Evolutionary conservation across 2,329 filamentous ascomycete species (phyloP).

Genomic region (Xylariomycetidae sp.): DNA sequence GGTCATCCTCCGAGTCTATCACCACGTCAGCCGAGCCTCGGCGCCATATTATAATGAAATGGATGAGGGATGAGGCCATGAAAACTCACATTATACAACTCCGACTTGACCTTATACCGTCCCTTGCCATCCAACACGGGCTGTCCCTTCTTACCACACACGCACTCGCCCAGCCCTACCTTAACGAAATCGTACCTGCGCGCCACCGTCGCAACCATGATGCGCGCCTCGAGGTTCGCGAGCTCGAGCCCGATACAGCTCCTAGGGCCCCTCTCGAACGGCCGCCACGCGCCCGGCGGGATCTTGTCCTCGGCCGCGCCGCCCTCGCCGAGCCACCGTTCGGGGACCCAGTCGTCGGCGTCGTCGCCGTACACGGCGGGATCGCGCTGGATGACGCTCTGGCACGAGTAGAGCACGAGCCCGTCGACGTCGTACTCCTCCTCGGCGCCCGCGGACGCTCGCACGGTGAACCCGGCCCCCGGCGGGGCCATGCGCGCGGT

Average conservation of each 20-base stretch:
- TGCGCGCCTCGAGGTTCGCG: conserved; percentile 25
- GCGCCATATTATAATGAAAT: neutral
- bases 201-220: conserved; percentile 17
- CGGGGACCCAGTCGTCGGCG: conserved; percentile 19
- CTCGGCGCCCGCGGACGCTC: conserved; percentile 4
- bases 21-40: neutral
- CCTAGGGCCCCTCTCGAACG: conserved; percentile 40
- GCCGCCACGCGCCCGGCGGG: conserved; percentile 7
- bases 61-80: neutral
- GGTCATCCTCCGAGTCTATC: conserved; percentile 11
- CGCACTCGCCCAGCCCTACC: conserved; percentile 24
- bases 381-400: conserved; percentile 16
- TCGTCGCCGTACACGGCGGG: conserved; percentile 14
- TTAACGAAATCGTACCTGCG: conserved; percentile 27
- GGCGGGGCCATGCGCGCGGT: conserved; percentile 8
- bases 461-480: conserved; percentile 10
- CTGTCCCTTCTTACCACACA: conserved; percentile 5
- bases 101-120: conserved; percentile 7
- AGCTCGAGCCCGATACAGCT: conserved; percentile 47
- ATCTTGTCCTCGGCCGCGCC: conserved; percentile 3
- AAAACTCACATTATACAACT: conserved; percentile 9
- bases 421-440: conserved; percentile 11
- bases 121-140: conserved; percentile 5
- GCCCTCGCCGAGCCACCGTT: conserved; percentile 18
- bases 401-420: conserved; percentile 7